Base-by-base conservation (phyloP, 164 flowering plant species). In the Chloranthus sessilifolius region DNA sequence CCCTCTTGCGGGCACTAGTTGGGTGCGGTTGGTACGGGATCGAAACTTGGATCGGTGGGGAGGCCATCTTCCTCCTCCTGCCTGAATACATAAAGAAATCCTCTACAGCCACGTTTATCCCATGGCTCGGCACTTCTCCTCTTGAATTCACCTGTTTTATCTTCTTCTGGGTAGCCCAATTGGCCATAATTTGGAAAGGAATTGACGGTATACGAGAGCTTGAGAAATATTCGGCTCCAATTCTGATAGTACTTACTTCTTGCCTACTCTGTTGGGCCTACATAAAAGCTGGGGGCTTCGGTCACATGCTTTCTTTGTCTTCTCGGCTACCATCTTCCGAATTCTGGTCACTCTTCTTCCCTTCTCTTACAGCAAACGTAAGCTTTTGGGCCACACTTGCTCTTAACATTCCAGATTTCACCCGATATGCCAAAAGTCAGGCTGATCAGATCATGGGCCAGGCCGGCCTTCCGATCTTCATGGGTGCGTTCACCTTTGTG, bases 21-120 rank as follows among this genome's bases (percentile, higher is more conserved):
- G 96, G 89, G 8, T 81, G 95, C 47, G 98, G 98, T 0, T 91
- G 98, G 98, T 91, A 78, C 51, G 96, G 96, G 1, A 85, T 91
- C 21, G 98, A 88, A 56, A 73, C 90, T 0, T 91, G 96, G 96
- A 83, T 91, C 14, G 98, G 96, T 1, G 98, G 92, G 12, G 84
- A 85, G 51, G 88, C 98, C 0, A 79, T 91, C 50, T 88, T 74
- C 59, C 65, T 88, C 19, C 81, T 91, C 7, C 49, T 91, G 19
- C 96, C 98, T 0, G 29, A 60, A 10, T 50, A 42, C 4, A 7
- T 83, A 20, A 81, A 78, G 47, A 7, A 51, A 2, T 66, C 55
- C 4, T 25, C 91, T 0, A 12, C 63, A 0, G 22, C 65, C 3
- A 47, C 88, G 2, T 11, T 46, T 1, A 10, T 81, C 0, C 69